Evolutionary conservation across 179 eudicot species (phyloP).

Genomic region (Sideroxylon spinosum): DNA sequence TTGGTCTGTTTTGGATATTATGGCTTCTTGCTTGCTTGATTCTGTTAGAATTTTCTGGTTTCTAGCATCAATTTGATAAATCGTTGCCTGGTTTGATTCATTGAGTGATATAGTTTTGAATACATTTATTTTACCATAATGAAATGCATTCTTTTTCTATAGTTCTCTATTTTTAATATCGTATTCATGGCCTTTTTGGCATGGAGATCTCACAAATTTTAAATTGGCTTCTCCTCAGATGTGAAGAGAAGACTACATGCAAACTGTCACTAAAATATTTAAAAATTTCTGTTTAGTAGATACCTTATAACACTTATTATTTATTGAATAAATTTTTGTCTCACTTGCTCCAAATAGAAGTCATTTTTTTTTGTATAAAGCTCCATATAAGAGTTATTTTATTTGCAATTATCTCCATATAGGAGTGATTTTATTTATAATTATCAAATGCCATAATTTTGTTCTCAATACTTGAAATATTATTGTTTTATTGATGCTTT

Average conservation of each 20-base stretch:
- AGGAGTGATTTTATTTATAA: background rate
- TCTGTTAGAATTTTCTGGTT: background rate
- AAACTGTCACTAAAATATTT: background rate
- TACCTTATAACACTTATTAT: background rate
- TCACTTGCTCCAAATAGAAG: background rate
- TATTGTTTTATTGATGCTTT: constrained; percentile 15
- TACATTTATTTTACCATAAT: no score
- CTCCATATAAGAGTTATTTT: no score
- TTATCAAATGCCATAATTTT: background rate
- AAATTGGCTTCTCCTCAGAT: constrained; percentile 2
- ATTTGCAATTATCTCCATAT: background rate
- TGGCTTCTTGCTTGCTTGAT: background rate
- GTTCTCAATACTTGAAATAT: background rate
- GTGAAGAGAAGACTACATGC: background rate
- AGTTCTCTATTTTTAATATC: background rate
- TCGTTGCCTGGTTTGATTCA: background rate
- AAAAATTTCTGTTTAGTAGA: background rate
- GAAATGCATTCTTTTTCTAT: no score
- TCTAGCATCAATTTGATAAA: background rate
- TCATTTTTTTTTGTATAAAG: no score
- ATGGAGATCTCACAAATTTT: background rate
- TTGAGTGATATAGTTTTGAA: background rate
- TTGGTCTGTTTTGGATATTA: background rate
- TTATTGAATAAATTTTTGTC: background rate
- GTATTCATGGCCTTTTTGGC: background rate